phyloP scores from a whole-genome alignment of 140 eudicot species.

The Stevia rebaudiana region DNA sequence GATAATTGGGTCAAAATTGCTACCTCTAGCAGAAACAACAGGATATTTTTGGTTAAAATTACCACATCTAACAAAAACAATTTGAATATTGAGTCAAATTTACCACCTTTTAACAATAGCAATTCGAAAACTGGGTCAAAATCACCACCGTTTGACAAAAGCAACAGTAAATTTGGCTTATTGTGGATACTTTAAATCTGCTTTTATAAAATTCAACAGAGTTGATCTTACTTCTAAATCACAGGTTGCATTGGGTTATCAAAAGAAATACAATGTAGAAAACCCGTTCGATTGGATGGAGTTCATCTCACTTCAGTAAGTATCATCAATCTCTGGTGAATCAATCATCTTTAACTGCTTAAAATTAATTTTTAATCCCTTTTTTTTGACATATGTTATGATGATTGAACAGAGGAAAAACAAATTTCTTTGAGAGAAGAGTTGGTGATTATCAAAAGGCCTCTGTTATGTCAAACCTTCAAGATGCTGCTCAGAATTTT shows the following conservation, averaged over 20 bases:
- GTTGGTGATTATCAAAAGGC: slow-evolving; percentile 92
- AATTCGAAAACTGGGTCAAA: neutral
- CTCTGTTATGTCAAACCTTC: slow-evolving; percentile 71
- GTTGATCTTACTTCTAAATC: neutral
- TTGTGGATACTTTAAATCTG: neutral
- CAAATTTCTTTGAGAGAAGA: slow-evolving; percentile 81
- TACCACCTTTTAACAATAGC: neutral
- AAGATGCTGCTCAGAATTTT: slow-evolving; percentile 43
- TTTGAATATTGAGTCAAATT: too few relatives aligned
- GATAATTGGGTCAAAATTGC: too few relatives aligned
- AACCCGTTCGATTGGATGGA: slow-evolving; percentile 99
- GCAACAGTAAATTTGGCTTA: neutral
- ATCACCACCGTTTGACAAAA: neutral
- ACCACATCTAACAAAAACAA: too few relatives aligned
- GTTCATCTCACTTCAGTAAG: slow-evolving; percentile 76
- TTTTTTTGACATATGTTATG: neutral
- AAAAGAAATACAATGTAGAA: slow-evolving; percentile 54
- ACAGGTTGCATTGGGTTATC: slow-evolving; percentile 67
- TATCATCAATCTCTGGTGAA: neutral
- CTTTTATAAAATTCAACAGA: neutral
- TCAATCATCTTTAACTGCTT: neutral
- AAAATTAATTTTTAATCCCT: neutral
- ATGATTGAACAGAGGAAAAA: slow-evolving; percentile 57
- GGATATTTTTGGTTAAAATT: too few relatives aligned
- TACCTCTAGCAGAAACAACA: too few relatives aligned